Conservation (phyloP, 192 early-diverging fungal genomes). For the Backusella australiensis region DNA sequence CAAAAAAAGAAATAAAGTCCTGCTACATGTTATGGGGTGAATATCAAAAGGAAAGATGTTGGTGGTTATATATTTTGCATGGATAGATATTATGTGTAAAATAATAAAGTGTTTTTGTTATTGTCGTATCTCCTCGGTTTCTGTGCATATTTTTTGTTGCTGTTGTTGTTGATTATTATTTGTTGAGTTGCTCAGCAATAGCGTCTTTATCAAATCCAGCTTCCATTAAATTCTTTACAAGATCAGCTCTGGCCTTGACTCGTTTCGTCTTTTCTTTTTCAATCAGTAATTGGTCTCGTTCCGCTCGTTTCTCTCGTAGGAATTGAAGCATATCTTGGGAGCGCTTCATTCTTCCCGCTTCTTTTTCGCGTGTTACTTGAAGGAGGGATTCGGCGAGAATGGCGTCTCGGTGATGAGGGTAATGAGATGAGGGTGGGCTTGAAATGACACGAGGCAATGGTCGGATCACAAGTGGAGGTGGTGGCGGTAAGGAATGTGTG, state of each 20-base stretch:
- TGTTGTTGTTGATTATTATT: neutral
- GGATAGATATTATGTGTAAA: neutral
- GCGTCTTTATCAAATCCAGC: constrained; percentile 29
- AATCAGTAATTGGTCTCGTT: constrained; percentile 24
- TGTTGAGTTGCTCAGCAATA: constrained; percentile 26
- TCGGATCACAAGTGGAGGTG: constrained; percentile 7
- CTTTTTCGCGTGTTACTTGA: constrained; percentile 32
- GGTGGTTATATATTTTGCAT: neutral
- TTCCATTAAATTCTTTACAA: constrained; percentile 30
- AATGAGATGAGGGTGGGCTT: neutral
- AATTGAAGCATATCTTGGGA: constrained; percentile 34
- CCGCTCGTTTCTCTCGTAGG: constrained; percentile 25
- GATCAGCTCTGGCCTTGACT: constrained; percentile 30
- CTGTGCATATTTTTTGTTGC: neutral
- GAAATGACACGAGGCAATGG: constrained; percentile 21
- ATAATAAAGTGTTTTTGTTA: neutral
- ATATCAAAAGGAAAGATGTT: neutral
- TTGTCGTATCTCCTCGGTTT: neutral
- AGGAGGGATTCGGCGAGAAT: constrained; percentile 25
- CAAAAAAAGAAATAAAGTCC: neutral
- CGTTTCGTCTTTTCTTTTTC: constrained; percentile 29
- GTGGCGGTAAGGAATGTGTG: neutral
- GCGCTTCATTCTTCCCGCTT: constrained; percentile 31
- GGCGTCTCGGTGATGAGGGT: neutral
- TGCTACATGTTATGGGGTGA: neutral